Evolutionary conservation across 2,329 filamentous ascomycete genomes (phyloP).

Genomic region (Pseudogymnoascus sp.): DNA sequence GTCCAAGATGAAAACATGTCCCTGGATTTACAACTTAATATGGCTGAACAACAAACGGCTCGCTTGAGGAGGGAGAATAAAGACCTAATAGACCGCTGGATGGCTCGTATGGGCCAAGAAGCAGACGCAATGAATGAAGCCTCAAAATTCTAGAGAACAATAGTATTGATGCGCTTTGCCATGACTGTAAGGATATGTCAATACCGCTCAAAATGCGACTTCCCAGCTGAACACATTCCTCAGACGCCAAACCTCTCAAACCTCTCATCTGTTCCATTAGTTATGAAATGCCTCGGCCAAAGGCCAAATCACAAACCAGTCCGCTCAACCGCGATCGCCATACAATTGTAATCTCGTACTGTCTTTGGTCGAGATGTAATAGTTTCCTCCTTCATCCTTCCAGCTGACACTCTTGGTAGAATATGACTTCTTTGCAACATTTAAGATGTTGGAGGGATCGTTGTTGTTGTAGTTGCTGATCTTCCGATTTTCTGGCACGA

Average conservation of each 20-base stretch:
- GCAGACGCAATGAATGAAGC: slow-evolving; percentile 75
- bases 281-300: slow-evolving; percentile 8
- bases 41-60: slow-evolving; percentile 68
- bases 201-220: not conserved
- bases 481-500: slow-evolving; percentile 72
- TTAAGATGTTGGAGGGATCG: slow-evolving; percentile 74
- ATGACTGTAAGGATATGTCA: slow-evolving; percentile 6
- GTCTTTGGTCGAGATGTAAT: slow-evolving; percentile 74
- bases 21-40: slow-evolving; percentile 76
- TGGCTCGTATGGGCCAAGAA: slow-evolving; percentile 77
- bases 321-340: not conserved
- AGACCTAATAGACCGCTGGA: slow-evolving; percentile 84
- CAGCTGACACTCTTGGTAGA: slow-evolving; percentile 72
- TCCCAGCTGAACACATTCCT: not conserved
- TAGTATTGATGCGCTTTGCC: slow-evolving; percentile 3
- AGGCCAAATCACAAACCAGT: slow-evolving; percentile 1
- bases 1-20: slow-evolving; percentile 91
- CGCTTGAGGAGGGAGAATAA: slow-evolving; percentile 75
- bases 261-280: slow-evolving; percentile 1
- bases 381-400: slow-evolving; percentile 75
- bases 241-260: slow-evolving; percentile 1
- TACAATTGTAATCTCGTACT: slow-evolving; percentile 14
- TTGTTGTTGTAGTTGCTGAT: slow-evolving; percentile 64
- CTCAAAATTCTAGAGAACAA: slow-evolving; percentile 6
- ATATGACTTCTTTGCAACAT: slow-evolving; percentile 65